phyloP scores from a whole-genome alignment of 352 stramenopile species.

The Phytopythium oedochilum region DNA sequence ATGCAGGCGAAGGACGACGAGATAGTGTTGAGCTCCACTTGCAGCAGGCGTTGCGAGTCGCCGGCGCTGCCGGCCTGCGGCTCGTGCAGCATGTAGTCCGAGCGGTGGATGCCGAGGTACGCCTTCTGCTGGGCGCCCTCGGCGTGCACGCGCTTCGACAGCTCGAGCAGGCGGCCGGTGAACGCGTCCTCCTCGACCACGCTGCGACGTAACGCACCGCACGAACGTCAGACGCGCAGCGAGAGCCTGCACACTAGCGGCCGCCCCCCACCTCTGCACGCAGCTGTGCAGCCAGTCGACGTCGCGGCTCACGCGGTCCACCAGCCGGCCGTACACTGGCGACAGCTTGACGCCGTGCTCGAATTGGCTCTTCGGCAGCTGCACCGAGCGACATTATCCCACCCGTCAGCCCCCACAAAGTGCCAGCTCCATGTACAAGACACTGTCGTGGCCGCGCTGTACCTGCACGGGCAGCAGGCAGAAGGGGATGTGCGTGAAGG shows the following conservation, averaged over 20 bases:
- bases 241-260: neutral
- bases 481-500: slow-evolving; percentile 77
- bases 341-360: slow-evolving; percentile 62
- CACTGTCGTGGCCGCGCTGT: too few species aligned
- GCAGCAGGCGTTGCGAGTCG: slow-evolving; percentile 67
- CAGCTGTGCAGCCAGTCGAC: slow-evolving; percentile 72
- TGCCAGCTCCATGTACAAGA: neutral
- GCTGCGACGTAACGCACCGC: too few species aligned
- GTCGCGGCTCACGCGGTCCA: slow-evolving; percentile 81
- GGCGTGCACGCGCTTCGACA: slow-evolving; percentile 66
- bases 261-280: slow-evolving; percentile 28
- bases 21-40: slow-evolving; percentile 99
- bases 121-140: slow-evolving; percentile 76
- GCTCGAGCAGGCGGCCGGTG: slow-evolving; percentile 68
- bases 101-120: slow-evolving; percentile 89
- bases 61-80: slow-evolving; percentile 24
- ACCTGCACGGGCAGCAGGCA: slow-evolving; percentile 63
- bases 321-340: slow-evolving; percentile 65
- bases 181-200: slow-evolving; percentile 87
- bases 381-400: too few species aligned
- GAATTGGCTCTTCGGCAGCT: slow-evolving; percentile 55
- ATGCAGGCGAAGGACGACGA: slow-evolving; percentile 96
- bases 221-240: neutral
- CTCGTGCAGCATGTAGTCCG: slow-evolving; percentile 95
- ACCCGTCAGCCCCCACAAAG: neutral